Percentiles rank a stretch among this genome's conserved stretches.
phyloP scores from a whole-genome alignment of 1,139 yeast species.

The Yamadazyma aaseri region DNA sequence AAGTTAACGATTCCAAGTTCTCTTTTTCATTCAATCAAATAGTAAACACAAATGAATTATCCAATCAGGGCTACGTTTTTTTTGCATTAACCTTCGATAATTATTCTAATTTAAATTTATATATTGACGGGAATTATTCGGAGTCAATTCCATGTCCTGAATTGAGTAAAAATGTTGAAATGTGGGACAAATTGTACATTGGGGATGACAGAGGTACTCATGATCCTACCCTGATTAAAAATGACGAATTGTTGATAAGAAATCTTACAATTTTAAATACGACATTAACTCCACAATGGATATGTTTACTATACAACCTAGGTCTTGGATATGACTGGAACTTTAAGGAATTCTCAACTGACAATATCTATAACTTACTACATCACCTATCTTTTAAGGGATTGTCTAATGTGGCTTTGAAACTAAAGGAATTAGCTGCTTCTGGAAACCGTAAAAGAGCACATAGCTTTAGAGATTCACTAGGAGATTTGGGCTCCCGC shows the following conservation, averaged over 20 bases:
- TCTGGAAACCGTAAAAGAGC: conserved; percentile 14
- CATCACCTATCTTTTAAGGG: conserved; percentile 30
- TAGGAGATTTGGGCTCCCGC: conserved; percentile 8
- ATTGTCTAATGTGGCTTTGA: conserved; percentile 25
- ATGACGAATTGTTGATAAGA: conserved; percentile 32
- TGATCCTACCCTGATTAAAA: conserved; percentile 6
- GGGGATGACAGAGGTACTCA: conserved; percentile 22
- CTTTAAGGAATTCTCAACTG: conserved; percentile 31
- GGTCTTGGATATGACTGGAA: conserved; percentile 44
- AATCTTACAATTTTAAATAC: conserved; percentile 32
- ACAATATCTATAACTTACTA: conserved; percentile 28
- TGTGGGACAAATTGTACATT: conserved; percentile 42
- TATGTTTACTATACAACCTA: conserved; percentile 33
- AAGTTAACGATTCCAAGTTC: conserved; percentile 25
- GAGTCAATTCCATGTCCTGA: conserved; percentile 47
- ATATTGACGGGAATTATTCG: conserved; percentile 42
- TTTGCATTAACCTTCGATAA: conserved; percentile 39
- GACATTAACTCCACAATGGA: conserved; percentile 37
- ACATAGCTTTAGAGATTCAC: conserved; percentile 14
- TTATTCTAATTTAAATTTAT: conserved; percentile 37
- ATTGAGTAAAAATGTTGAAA: conserved; percentile 24
- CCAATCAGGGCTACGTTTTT: conserved; percentile 31
- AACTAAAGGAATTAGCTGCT: conserved; percentile 22
- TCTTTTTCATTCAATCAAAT: conserved; percentile 38
- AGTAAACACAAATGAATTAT: conserved; percentile 13